Base-by-base conservation (phyloP, 1,139 yeast genomes). In the Taphrina sp. region DNA sequence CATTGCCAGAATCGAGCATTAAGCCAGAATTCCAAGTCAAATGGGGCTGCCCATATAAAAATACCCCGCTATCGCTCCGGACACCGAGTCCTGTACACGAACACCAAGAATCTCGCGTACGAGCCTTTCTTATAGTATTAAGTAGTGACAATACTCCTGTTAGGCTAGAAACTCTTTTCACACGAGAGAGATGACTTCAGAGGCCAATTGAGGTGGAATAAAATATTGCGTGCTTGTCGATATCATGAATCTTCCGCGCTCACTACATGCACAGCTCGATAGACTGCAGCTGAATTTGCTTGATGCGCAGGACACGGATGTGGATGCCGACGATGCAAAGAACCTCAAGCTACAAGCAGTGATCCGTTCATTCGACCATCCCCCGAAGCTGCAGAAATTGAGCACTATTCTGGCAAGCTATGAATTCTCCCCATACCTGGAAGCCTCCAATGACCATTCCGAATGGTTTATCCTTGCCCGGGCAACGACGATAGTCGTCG, bases 381-480 rank as follows among this genome's bases (percentile, higher is more conserved):
- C 54, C 5, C 54, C 54, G 3, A 39, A 37, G 22, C 46, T 49
- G 23, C 36, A 16, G 1, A 38, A 23, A 12, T 46, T 49, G 7
- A 33, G 46, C n/a, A 20, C 28, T 3, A 49, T 49, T 31, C 34
- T 49, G 23, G 17, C 28, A 14, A 34, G 31, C 23, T 42, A 49
- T 20, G 41, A 38, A 12, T 49, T 49, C 26, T 49, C 54, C 8
- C 20, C 14, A 5, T 8, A n/a, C 14, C 26, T 26, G 24, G 46
- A 49, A 3, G 41, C 8, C 5, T 33, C 14, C 2, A 14, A 17
- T 5, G 43, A 20, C 10, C 51, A 51, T 14, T 29, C 54, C 3
- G 64, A 63, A 31, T 63, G 65, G 65, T 57, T 63, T 10, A 47
- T 63, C 12, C 60, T 63, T 16, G 63, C 64, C 22, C 52, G 65